phyloP scores from a whole-genome alignment of 768 basidiomycete genomes.

The Mycena amicta region DNA sequence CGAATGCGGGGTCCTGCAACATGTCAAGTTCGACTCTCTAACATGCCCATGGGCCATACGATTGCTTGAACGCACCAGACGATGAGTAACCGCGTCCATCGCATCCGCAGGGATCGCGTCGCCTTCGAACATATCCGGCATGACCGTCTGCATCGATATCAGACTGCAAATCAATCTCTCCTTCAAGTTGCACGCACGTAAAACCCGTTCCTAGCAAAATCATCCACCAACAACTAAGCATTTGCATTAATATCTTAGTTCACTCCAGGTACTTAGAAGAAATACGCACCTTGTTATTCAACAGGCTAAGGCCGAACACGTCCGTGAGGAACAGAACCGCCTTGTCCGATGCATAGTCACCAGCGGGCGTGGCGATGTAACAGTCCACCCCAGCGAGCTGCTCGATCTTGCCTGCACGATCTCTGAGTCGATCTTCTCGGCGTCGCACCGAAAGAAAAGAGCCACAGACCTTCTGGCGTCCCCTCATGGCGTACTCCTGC shows the following conservation, averaged over 20 bases:
- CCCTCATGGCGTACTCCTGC: slow-evolving; percentile 29
- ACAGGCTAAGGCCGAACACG: slow-evolving; percentile 36
- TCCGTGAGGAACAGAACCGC: slow-evolving; percentile 45
- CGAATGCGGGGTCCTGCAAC: slow-evolving; percentile 7
- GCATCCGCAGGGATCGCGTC: slow-evolving; percentile 11
- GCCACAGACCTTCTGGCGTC: slow-evolving; percentile 14
- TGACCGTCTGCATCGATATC: slow-evolving; percentile 13
- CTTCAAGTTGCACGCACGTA: slow-evolving; percentile 26
- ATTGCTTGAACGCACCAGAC: neutral
- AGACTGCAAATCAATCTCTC: slow-evolving; percentile 2
- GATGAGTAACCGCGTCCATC: neutral
- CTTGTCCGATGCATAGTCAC: slow-evolving; percentile 41
- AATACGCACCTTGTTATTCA: slow-evolving; percentile 30
- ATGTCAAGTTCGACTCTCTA: neutral
- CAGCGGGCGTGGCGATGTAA: slow-evolving; percentile 42
- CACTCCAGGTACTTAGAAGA: neutral
- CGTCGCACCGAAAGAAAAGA: neutral
- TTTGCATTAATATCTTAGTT: neutral
- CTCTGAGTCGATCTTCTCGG: too few species aligned
- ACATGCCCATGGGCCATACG: too few species aligned
- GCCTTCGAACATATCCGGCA: slow-evolving; percentile 22
- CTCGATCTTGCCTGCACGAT: slow-evolving; percentile 28
- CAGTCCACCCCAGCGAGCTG: slow-evolving; percentile 38
- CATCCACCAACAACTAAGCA: slow-evolving; percentile 42
- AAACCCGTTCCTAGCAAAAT: slow-evolving; percentile 44